Percentiles rank a stretch among this genome's conserved stretches.
Conservation (phyloP, 2,329 filamentous ascomycete genomes). For the Colletotrichum ledebouriae region DNA sequence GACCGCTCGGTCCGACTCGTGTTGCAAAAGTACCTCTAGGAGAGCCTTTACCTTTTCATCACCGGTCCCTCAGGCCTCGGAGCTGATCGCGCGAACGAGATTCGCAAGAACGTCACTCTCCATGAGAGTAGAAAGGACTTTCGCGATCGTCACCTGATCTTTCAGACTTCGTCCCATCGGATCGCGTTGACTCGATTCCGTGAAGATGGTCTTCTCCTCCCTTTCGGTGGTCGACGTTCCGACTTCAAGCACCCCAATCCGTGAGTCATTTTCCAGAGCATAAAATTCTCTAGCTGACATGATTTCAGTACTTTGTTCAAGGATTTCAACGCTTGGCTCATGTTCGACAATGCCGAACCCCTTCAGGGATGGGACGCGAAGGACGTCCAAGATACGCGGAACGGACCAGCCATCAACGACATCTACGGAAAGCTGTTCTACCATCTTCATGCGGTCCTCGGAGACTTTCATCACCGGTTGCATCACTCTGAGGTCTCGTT, state of each 20-base stretch:
- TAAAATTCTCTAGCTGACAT: no score
- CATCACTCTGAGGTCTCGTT: constrained; percentile 45
- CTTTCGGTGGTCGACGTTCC: constrained; percentile 35
- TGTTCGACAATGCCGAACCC: constrained; percentile 33
- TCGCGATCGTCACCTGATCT: constrained; percentile 11
- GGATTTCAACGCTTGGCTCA: constrained; percentile 17
- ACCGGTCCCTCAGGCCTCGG: constrained; percentile 34
- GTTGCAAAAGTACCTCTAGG: constrained; percentile 37
- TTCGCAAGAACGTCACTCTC: constrained; percentile 22
- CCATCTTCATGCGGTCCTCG: constrained; percentile 49
- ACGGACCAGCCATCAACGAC: constrained; percentile 50
- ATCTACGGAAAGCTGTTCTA: constrained; percentile 55
- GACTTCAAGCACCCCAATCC: constrained; percentile 40
- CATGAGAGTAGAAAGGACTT: constrained; percentile 33
- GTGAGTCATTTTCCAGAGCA: constrained; percentile 11
- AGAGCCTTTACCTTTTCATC: constrained; percentile 34
- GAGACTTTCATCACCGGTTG: constrained; percentile 47
- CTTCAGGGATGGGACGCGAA: constrained; percentile 50
- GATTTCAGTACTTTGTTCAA: constrained; percentile 31
- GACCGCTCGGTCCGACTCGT: constrained; percentile 31
- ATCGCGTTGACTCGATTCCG: constrained; percentile 33
- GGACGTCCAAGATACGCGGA: constrained; percentile 47
- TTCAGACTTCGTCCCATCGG: constrained; percentile 11
- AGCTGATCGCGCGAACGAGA: constrained; percentile 5
- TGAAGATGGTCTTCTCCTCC: constrained; percentile 41